Conservation (phyloP, 345 rosid species). For the Clarkia xantiana region DNA sequence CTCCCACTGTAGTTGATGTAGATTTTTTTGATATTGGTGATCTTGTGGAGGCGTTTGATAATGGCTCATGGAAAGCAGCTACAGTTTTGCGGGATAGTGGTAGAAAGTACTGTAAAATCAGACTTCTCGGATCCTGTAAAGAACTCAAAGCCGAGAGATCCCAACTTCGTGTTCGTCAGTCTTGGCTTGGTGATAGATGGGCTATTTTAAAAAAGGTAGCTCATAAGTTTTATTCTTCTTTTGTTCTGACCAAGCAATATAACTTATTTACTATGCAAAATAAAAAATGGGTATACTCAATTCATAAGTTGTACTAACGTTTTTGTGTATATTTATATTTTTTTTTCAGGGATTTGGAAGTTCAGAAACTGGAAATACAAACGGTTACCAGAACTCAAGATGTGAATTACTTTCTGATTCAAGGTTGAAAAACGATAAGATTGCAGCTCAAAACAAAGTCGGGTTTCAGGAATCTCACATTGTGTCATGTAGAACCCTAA, state of each 20-base stretch:
- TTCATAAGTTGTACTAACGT: too few species aligned
- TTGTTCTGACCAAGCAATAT: too few species aligned
- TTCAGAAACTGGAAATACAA: too few species aligned
- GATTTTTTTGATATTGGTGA: too few species aligned
- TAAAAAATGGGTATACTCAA: too few species aligned
- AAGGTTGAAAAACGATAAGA: neutral
- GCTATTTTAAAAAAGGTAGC: slow-evolving; percentile 41
- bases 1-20: too few species aligned
- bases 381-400: too few species aligned
- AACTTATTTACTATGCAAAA: too few species aligned
- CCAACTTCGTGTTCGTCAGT: slow-evolving; percentile 42
- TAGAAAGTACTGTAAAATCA: slow-evolving; percentile 26
- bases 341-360: too few species aligned
- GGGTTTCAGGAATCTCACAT: slow-evolving; percentile 19
- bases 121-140: slow-evolving; percentile 47
- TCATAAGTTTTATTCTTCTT: too few species aligned
- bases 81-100: slow-evolving; percentile 31
- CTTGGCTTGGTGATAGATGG: slow-evolving; percentile 55
- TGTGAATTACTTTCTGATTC: neutral
- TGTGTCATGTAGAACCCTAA: slow-evolving; percentile 20
- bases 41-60: too few species aligned
- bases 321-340: too few species aligned
- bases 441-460: slow-evolving; percentile 2
- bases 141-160: slow-evolving; percentile 32
- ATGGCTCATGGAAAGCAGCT: slow-evolving; percentile 28